A percentile compares a stretch with the other conserved stretches of the same genome.
phyloP scores from a whole-genome alignment of 1,139 yeast genomes.

The Kodamaea alishanica region DNA sequence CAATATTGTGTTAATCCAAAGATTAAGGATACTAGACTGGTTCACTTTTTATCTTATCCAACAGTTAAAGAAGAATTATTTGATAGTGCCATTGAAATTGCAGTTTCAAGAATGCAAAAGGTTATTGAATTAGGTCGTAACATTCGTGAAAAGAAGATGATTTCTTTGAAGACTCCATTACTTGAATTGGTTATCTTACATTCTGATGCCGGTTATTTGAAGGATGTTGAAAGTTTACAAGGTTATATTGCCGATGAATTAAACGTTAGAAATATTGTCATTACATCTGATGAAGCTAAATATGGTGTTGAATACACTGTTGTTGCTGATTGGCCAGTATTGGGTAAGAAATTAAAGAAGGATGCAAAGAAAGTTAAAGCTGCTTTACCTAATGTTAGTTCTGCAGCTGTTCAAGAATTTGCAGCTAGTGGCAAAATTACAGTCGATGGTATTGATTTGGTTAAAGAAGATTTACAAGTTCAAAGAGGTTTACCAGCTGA shows the following conservation, averaged over 20 bases:
- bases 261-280: conserved; percentile 82
- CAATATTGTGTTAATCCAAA: conserved; percentile 38
- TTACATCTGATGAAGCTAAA: conserved; percentile 86
- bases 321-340: conserved; percentile 98
- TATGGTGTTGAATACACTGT: conserved; percentile 91
- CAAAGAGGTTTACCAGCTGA: conserved; percentile 77
- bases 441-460: conserved; percentile 86
- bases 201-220: conserved; percentile 67
- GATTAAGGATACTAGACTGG: conserved; percentile 66
- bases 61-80: conserved; percentile 76
- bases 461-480: conserved; percentile 84
- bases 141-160: conserved; percentile 91
- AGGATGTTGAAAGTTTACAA: conserved; percentile 75
- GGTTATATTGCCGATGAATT: conserved; percentile 84
- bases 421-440: conserved; percentile 68
- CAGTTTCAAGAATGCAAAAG: conserved; percentile 94
- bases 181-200: conserved; percentile 84
- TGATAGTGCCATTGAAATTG: conserved; percentile 73
- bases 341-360: conserved; percentile 94
- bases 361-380: conserved; percentile 93
- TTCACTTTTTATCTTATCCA: conserved; percentile 91
- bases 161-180: conserved; percentile 93
- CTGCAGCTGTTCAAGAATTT: conserved; percentile 78
- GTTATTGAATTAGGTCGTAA: conserved; percentile 95
- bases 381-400: conserved; percentile 77